Percentiles rank a stretch among this genome's conserved stretches.
phyloP scores from a whole-genome alignment of 805 yeast species.

The Barnettozyma vustinii region DNA sequence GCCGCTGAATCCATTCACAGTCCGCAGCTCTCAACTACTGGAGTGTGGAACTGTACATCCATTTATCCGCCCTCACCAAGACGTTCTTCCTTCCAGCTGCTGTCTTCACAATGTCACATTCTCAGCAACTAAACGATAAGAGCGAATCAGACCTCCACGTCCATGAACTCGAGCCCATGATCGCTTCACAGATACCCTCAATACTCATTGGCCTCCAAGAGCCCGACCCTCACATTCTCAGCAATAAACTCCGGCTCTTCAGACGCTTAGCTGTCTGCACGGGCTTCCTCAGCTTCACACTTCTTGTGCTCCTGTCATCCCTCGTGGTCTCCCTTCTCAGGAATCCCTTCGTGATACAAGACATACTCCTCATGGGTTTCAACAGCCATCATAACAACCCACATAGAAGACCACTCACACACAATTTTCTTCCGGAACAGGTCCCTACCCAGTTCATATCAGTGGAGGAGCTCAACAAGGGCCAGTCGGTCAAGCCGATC shows the following conservation, averaged over 20 bases:
- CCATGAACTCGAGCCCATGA: background rate
- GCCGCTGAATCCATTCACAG: too few species aligned
- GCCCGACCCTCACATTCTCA: background rate
- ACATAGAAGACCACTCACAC: background rate
- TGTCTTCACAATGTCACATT: too few species aligned
- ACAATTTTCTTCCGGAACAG: background rate
- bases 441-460: background rate
- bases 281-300: background rate
- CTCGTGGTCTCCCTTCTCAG: background rate
- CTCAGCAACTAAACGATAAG: background rate
- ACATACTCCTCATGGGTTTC: background rate
- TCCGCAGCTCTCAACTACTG: background rate
- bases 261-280: background rate
- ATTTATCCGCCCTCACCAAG: too few species aligned
- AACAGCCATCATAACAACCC: background rate
- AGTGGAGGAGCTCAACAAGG: background rate
- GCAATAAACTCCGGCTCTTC: background rate
- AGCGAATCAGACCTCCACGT: background rate
- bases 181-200: background rate
- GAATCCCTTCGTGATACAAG: constrained; percentile 1
- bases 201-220: background rate
- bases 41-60: background rate
- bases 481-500: constrained; percentile 26
- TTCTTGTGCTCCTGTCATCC: background rate
- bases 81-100: background rate